Evolutionary conservation across 805 yeast species (phyloP), one percentile per base, ranked within the genome.

Genomic region (Sugiyamaella qingdaonensis): DNA sequence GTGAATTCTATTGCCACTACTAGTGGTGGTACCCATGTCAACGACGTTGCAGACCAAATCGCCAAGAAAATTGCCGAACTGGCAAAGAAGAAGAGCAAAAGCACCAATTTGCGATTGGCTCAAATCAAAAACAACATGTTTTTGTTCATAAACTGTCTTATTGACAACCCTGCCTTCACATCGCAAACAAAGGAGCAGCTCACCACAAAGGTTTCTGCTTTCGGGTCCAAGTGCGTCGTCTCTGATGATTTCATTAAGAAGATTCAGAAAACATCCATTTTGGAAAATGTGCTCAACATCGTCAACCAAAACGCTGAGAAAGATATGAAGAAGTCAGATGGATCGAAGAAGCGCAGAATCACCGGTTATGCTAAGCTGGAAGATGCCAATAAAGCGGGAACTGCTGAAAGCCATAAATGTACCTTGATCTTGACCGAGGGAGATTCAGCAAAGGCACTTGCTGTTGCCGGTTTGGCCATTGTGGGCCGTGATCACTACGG

Each of bases 1-100:
- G 99, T 94, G 13, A 94, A 94, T 68, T 90, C 97, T 5, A 94
- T 94, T 67, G 99, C 99, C 0, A 94, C 99, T 0, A 92, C 98
- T 0, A 74, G 92, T 1, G 99, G 99, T 55, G 99, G 99, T 61
- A 87, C 99, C 0, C 99, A 94, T 68, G 95, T 90, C 34, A 90
- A 85, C 60, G 82, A 85, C 66, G 78, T 91, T 31, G 76, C 95
- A 3, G 97, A 92, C 68, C 88, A 91, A 72, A 78, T 94, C 52
- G 85, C 88, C 24, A 80, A 77, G 56, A 90, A 88, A 67, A 79
- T 91, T 52, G 72, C 82, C 52, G 97, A 87, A 11, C 73, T 76
- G 8, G 73, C 91, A 58, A 88, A 84, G 67, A 88, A 85, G 70
- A 84, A 80, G 63, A 82, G 81, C 55, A 73, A 72, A 52, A 74